A percentile compares a stretch with the other conserved stretches of the same genome.
Conservation (phyloP, 306 rosid genomes). For the Prunus davidiana region DNA sequence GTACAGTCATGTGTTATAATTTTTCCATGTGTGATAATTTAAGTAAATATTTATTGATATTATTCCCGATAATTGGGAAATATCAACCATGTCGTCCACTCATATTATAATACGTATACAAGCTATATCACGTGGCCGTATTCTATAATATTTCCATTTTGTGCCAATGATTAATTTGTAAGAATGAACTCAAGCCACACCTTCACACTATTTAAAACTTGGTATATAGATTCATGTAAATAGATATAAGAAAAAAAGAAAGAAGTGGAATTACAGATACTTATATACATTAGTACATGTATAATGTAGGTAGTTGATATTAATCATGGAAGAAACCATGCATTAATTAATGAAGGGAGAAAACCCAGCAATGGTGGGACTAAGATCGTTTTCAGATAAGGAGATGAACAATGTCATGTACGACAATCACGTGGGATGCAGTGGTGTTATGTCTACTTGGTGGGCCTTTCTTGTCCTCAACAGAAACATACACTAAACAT, state of each 20-base stretch:
- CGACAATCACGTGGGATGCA: slow-evolving; percentile 23
- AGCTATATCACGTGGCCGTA: no score
- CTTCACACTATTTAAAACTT: no score
- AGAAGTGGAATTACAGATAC: neutral
- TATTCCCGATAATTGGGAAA: no score
- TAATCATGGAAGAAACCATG: slow-evolving; percentile 19
- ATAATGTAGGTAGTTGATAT: neutral
- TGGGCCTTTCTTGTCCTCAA: slow-evolving; percentile 8
- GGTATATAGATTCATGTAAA: no score
- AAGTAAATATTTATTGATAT: no score
- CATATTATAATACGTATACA: no score
- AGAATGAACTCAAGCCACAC: no score
- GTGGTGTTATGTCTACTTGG: slow-evolving; percentile 8
- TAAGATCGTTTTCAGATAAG: slow-evolving; percentile 29
- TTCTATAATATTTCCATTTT: no score
- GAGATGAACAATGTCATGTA: slow-evolving; percentile 7
- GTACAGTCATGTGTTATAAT: no score
- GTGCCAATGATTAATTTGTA: no score
- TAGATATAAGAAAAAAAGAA: neutral
- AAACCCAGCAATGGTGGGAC: slow-evolving; percentile 32
- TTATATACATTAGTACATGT: neutral
- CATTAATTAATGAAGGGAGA: slow-evolving; percentile 30
- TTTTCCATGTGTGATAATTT: no score
- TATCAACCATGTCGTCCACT: no score
- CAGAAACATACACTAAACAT: neutral